Evolutionary conservation across 352 stramenopile genomes (phyloP), one percentile per base, ranked within the genome.

Genomic region (Phytopythium boreale): DNA sequence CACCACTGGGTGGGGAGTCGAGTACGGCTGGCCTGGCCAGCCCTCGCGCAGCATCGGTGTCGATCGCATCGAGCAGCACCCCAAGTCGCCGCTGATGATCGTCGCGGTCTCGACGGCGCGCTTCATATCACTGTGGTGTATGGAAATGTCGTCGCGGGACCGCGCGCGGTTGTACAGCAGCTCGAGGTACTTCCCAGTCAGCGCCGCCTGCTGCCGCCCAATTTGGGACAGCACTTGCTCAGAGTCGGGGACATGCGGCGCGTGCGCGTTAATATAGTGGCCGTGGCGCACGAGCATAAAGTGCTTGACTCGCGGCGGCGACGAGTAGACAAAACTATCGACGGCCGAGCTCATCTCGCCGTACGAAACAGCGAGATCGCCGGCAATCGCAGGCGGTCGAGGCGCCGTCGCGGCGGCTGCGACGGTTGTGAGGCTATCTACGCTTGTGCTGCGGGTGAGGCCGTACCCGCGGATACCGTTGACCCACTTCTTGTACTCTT

Each of bases 161-260:
- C 79, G 77, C 19, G 83, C 68, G 1, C 77, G 77, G 58, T 75
- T 78, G 52, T 88, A 84, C 8, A 82, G 67, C 55, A 79, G 68
- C 46, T 83, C 75, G 29, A 96, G 59, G 50, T 92, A 83, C 57
- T 85, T 84, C 31, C 83, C 85, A 12, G 82, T 81, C n/a, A 91
- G 61, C 22, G 80, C 80, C 15, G 86, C 84, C 55, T 95, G 86
- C 56, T 89, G 81, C 17, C 77, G 69, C 6, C 86, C 86, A 73
- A 95, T 89, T 55, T 92, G 81, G 12, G 86, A 93, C 0, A 95
- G 74, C 29, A 95, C 80, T 75, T 93, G 84, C 52, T 92, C 63
- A 24, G 73, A 69, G 34, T 93, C 86, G 1, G 69, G 74, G 2
- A 78, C 76, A 36, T 85, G 68, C 36, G 77, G 84, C 36, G 76